Percentiles rank a stretch among this genome's conserved stretches.
Conservation (phyloP, 2,329 filamentous ascomycete genomes). For the Oidium heveae region DNA sequence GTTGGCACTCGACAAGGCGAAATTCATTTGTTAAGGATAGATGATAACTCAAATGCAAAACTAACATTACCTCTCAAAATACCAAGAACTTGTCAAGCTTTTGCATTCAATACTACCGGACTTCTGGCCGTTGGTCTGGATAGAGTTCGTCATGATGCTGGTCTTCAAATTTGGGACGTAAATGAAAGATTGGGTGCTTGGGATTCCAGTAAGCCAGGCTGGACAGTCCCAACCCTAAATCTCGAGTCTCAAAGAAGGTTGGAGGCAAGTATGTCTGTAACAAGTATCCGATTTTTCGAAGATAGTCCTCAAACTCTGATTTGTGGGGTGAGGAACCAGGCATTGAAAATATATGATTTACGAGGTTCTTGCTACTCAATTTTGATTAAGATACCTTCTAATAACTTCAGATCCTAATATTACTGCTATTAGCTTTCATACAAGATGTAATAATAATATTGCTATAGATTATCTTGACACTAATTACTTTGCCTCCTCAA, state of each 20-base stretch:
- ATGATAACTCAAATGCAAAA: conserved; percentile 40
- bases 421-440: conserved; percentile 32
- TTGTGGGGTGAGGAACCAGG: conserved; percentile 50
- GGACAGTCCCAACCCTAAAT: conserved; percentile 8
- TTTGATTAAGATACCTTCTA: conserved; percentile 1
- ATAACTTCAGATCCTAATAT: conserved; percentile 21
- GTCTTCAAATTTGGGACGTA: conserved; percentile 63
- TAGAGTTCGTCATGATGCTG: conserved; percentile 57
- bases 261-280: conserved; percentile 48
- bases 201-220: conserved; percentile 23
- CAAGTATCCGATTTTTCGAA: conserved; percentile 61
- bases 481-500: conserved; percentile 66
- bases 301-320: conserved; percentile 51
- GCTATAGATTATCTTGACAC: conserved; percentile 57
- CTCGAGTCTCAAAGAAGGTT: conserved; percentile 29
- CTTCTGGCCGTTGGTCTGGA: conserved; percentile 58
- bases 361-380: conserved; percentile 26
- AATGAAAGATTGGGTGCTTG: conserved; percentile 28
- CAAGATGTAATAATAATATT: conserved; percentile 43
- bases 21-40: conserved; percentile 47
- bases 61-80: conserved; percentile 47
- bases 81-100: conserved; percentile 54
- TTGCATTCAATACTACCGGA: conserved; percentile 50
- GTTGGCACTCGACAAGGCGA: conserved; percentile 53
- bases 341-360: conserved; percentile 53